phyloP scores from a whole-genome alignment of 2,329 filamentous ascomycete genomes.

The Aspergillus aculeatinus region DNA sequence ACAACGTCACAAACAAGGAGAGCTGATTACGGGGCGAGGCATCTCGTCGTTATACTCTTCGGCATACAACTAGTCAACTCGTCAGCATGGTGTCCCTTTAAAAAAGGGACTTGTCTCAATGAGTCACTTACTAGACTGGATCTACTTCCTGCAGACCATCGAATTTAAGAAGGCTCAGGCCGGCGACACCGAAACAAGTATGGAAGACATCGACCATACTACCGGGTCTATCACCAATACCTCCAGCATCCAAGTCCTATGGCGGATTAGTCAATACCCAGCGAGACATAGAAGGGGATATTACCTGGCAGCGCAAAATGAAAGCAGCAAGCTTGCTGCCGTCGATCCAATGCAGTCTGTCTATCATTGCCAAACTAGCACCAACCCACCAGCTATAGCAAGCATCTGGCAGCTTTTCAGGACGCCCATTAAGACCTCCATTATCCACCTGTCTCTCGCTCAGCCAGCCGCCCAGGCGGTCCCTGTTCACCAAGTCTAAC shows the following conservation, averaged over 20 bases:
- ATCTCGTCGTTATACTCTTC: slow-evolving; percentile 61
- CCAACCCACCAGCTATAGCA: slow-evolving; percentile 99
- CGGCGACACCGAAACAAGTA: slow-evolving; percentile 83
- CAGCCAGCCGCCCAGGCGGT: slow-evolving; percentile 83
- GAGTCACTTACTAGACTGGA: slow-evolving; percentile 71
- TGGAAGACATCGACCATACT: slow-evolving; percentile 98
- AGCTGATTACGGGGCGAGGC: slow-evolving; percentile 47
- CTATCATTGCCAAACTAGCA: slow-evolving; percentile 87
- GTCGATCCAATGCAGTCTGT: slow-evolving; percentile 89
- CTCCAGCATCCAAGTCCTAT: slow-evolving; percentile 73
- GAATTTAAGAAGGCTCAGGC: slow-evolving; percentile 78
- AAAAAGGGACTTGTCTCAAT: background rate
- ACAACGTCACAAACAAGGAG: background rate
- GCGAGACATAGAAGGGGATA: slow-evolving; percentile 12
- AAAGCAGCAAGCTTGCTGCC: slow-evolving; percentile 73
- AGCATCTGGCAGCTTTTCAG: slow-evolving; percentile 93
- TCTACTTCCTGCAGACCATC: slow-evolving; percentile 77
- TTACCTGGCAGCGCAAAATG: slow-evolving; percentile 78
- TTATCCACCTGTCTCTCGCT: slow-evolving; percentile 86
- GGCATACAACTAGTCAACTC: slow-evolving; percentile 63
- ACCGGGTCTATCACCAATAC: slow-evolving; percentile 84
- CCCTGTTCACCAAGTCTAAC: slow-evolving; percentile 77
- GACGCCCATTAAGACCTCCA: slow-evolving; percentile 88
- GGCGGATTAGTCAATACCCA: slow-evolving; percentile 8
- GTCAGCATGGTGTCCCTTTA: slow-evolving; percentile 1